Conservation (phyloP, 345 rosid genomes). For the Eutrema yunnanense region DNA sequence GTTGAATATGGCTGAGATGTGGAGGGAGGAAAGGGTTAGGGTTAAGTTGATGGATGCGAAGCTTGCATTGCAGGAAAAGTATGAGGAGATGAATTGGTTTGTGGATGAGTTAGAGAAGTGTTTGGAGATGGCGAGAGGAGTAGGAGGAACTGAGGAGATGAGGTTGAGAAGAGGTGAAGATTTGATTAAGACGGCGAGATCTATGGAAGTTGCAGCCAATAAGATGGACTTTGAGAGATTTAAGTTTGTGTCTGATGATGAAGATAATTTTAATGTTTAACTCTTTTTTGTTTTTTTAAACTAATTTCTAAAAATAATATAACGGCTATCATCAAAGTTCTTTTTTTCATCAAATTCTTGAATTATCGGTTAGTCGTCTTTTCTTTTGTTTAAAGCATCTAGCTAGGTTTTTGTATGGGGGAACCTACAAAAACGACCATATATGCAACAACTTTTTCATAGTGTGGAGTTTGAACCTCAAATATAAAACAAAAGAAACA, state of each 20-base stretch:
- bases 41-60: conserved; percentile 79
- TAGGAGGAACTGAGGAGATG: conserved; percentile 3
- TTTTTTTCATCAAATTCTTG: not conserved
- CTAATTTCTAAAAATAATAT: not conserved
- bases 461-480: conserved; percentile 1
- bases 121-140: conserved; percentile 16
- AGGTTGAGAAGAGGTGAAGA: conserved; percentile 10
- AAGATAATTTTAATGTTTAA: not conserved
- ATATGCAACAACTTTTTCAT: not conserved
- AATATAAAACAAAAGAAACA: not conserved
- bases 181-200: conserved; percentile 18
- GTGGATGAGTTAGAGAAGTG: conserved; percentile 30
- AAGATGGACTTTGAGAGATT: not conserved
- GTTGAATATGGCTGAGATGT: conserved; percentile 83
- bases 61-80: conserved; percentile 39
- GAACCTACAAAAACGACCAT: conserved; percentile 13
- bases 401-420: not conserved
- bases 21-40: conserved; percentile 92
- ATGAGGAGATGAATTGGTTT: conserved; percentile 41
- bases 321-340: not conserved
- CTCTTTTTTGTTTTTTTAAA: not conserved
- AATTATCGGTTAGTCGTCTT: not conserved
- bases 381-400: not conserved
- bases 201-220: not conserved
- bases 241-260: not conserved